These are phyloP conservation scores for Haematococcus sp. DNA, from an alignment of 139 green algal species.

Conservation along the genomic window DNA sequence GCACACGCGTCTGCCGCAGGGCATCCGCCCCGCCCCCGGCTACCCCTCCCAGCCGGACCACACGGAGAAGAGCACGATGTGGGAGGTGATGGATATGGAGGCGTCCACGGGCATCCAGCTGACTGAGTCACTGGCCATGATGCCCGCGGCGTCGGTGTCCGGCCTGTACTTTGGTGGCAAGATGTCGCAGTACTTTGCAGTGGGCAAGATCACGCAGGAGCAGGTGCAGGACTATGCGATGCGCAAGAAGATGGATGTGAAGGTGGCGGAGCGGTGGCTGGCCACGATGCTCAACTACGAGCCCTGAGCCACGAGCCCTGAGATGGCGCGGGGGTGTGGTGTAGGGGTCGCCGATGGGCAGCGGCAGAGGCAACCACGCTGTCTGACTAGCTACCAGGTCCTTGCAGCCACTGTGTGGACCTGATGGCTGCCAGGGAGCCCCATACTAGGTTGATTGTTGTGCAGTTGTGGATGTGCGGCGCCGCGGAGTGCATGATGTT, in stretches of 20 bases:
- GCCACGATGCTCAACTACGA: conserved; percentile 89
- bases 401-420: too few relatives aligned
- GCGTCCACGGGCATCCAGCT: conserved; percentile 80
- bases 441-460: too few relatives aligned
- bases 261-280: conserved; percentile 87
- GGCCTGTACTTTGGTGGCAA: conserved; percentile 94
- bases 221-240: conserved; percentile 88
- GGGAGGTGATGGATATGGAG: conserved; percentile 87
- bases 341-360: too few relatives aligned
- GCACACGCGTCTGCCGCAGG: too few relatives aligned
- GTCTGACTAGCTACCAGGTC: too few relatives aligned
- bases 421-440: too few relatives aligned
- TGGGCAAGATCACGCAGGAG: conserved; percentile 96
- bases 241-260: conserved; percentile 85
- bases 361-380: too few relatives aligned
- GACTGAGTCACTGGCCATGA: conserved; percentile 96
- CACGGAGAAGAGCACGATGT: conserved; percentile 98
- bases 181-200: conserved; percentile 91
- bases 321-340: neutral
- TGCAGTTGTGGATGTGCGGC: too few relatives aligned
- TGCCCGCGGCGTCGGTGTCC: conserved; percentile 87
- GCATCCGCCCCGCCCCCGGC: conserved; percentile 95
- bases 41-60: conserved; percentile 99
- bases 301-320: conserved; percentile 46
- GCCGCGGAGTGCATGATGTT: too few relatives aligned